Evolutionary conservation across 2,329 filamentous ascomycete species (phyloP), one percentile per base, ranked within the genome.

Genomic region (Penicillium sp.): DNA sequence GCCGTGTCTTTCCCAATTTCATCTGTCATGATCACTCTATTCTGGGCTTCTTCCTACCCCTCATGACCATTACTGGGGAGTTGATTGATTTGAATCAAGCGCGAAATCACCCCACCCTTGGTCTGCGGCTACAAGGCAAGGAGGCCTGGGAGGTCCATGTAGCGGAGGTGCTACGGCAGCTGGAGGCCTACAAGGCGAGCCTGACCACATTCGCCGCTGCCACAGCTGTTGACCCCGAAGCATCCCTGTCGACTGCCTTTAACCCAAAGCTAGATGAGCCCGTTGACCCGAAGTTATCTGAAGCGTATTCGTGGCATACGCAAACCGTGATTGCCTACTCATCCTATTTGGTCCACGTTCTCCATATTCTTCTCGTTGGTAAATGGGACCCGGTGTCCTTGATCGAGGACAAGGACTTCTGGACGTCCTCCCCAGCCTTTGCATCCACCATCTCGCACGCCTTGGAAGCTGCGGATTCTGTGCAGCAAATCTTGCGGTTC

Each of bases 341-440:
- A 49, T 96, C 90, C 0, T 92, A 97, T 68, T 87, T 96, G 24
- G 93, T 96, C 85, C 91, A 96, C 68, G 93, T 96, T 14, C 81
- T 96, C 21, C 91, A 97, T 72, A 95, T 96, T 49, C 81, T 97
- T 3, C 83, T 97, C 2, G 89, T 91, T n/a, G 92, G 91, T 11
- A 96, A 96, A 75, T 97, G 93, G 93, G 93, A 97, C 71, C 93
- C 93, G 0, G 92, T 96, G 67, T 90, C 90, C 49, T 83, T 97
- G n/a, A 85, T 97, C 3, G 92, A 96, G 71, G 91, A 96, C 76
- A 91, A 95, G 65, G 92, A 96, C 70, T 84, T 96, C 35, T 96
- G 93, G 92, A 96, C 96, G 65, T 95, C 90, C 8, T 93, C 91
- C 0, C 88, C 91, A 60, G 89, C 88, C 6, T 96, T 96, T 75